These are phyloP conservation scores for Ambrosia trifida DNA, from an alignment of 129 eudicot genomes.

Conservation along the genomic window DNA sequence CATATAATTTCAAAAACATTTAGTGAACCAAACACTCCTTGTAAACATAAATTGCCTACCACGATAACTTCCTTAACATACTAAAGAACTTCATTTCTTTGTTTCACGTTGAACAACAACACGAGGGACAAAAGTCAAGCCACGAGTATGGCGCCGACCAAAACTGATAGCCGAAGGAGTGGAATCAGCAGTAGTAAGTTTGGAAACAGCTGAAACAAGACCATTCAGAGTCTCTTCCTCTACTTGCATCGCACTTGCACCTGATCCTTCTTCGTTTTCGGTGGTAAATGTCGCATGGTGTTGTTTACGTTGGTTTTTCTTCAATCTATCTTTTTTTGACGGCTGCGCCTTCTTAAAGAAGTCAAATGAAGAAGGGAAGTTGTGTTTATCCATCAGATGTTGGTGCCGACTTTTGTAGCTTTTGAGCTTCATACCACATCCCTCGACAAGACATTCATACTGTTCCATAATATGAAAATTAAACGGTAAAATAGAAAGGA, in stretches of 20 bases:
- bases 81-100: constrained; percentile 27
- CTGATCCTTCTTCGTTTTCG: constrained; percentile 7
- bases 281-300: constrained; percentile 3
- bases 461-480: constrained; percentile 27
- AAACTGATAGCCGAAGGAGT: constrained; percentile 78
- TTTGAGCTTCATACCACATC: constrained; percentile 76
- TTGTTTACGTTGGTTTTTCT: constrained; percentile 56
- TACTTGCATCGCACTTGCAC: constrained; percentile 66
- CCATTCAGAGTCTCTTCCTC: constrained; percentile 68
- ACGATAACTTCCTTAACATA: background rate
- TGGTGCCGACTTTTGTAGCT: constrained; percentile 91
- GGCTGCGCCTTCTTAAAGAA: constrained; percentile 70
- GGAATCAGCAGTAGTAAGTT: constrained; percentile 64
- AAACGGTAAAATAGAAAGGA: background rate
- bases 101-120: constrained; percentile 60
- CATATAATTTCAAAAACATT: background rate
- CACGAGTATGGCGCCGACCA: constrained; percentile 78
- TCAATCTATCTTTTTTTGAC: constrained; percentile 74
- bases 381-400: constrained; percentile 88
- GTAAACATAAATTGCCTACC: background rate
- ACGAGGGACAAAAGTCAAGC: constrained; percentile 79
- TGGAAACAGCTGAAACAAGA: constrained; percentile 79
- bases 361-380: constrained; percentile 79
- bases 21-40: background rate
- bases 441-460: constrained; percentile 98